Evolutionary conservation across 208 protist genomes (phyloP).

Genomic region (Acanthamoeba royreba): DNA sequence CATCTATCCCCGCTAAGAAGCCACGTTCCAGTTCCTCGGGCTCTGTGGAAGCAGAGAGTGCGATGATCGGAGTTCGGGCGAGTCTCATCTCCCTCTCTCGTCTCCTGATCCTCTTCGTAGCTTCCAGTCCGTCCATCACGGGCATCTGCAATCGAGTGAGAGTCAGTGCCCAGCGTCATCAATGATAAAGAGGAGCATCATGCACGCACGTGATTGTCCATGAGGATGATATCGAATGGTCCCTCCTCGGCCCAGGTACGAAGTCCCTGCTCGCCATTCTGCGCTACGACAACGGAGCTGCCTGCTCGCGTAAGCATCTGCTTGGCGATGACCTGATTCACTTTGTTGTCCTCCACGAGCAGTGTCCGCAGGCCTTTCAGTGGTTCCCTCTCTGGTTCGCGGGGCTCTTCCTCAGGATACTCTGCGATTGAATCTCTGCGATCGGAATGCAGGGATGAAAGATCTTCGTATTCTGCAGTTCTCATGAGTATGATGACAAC

Average conservation of each 20-base stretch:
- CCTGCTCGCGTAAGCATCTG: slow-evolving; percentile 59
- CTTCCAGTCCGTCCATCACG: slow-evolving; percentile 45
- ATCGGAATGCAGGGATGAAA: no score
- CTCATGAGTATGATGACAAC: background rate
- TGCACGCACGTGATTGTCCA: background rate
- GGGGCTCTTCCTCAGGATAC: background rate
- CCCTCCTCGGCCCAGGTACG: slow-evolving; percentile 31
- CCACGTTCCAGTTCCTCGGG: background rate
- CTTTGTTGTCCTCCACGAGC: slow-evolving; percentile 73
- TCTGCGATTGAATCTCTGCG: background rate
- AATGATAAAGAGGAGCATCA: no score
- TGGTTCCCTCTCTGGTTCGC: background rate
- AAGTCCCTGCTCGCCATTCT: slow-evolving; percentile 61
- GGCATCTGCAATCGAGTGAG: slow-evolving; percentile 63
- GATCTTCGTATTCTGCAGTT: background rate
- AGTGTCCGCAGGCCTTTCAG: slow-evolving; percentile 11
- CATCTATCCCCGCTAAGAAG: background rate
- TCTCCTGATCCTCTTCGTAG: slow-evolving; percentile 11
- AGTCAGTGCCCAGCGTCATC: no score
- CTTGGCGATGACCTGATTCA: slow-evolving; percentile 67
- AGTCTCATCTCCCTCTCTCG: background rate
- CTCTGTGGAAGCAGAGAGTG: background rate
- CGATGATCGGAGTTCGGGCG: background rate
- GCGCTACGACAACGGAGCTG: background rate
- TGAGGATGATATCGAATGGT: slow-evolving; percentile 43